Evolutionary conservation across 768 basidiomycete species (phyloP), one percentile per base, ranked within the genome.

Genomic region (Clitopilus passeckerianus): DNA sequence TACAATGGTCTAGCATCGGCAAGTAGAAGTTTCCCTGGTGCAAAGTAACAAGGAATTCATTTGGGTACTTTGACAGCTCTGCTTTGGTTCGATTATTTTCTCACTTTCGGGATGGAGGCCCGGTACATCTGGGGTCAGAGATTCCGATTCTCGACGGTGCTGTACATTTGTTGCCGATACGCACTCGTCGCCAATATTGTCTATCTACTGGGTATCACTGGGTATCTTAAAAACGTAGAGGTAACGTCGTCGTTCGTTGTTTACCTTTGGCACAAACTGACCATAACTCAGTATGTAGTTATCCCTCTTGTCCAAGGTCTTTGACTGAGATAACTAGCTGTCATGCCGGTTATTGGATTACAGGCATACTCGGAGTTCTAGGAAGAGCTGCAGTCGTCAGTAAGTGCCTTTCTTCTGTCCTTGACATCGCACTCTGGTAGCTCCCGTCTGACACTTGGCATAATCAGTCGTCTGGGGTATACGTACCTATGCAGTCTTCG

Each of bases 141-240:
- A 57, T 65, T 70, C 23, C 63, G 67, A 10, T 50, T 69, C 7
- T 70, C 71, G 6, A 72, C 67, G 8, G 9, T 68, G 23, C 63
- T 73, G 5, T 72, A 73, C 57, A 53, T 66, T 34, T 64, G 66
- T 27, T 72, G 66, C 55, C 68, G 71, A 34, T 73, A 71, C 53
- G 61, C 67, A 8, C 56, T 73, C 22, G 50, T 66, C 1, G 68
- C 65, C 27, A 72, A 71, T 57, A 33, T 71, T 6, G 23, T 72
- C 0, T 73, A 65, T 58, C 65, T 71, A n/a, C 63, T 73, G 22
- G 58, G 58, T 10, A 66, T 70, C 15, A 18, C 64, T 14, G 61
- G 64, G 12, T 64, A 63, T 34, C 62, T 69, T 22, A 53, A 53
- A n/a, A 43, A 34, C 35, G 61, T 64, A 59, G 62, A 20, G 6